These are phyloP conservation scores for Phyllosticta ampelicida DNA, from an alignment of 2,329 filamentous ascomycete species.

Conservation along the genomic window DNA sequence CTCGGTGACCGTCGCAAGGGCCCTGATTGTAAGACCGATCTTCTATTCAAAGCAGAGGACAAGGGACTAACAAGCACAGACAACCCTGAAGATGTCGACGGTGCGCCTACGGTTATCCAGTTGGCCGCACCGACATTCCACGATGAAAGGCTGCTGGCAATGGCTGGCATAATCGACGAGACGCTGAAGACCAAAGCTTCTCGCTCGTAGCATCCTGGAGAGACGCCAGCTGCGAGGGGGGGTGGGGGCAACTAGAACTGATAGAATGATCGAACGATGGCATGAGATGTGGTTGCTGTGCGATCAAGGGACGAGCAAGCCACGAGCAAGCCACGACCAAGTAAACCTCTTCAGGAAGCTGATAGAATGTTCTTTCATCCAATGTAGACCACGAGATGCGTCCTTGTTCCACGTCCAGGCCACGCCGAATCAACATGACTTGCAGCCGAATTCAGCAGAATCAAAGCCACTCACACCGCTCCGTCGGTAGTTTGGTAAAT, in stretches of 20 bases:
- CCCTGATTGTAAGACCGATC: constrained; percentile 22
- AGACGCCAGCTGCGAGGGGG: not conserved
- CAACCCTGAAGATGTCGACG: not conserved
- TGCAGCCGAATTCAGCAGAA: not conserved
- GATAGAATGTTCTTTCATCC: too few species aligned
- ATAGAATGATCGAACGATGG: too few species aligned
- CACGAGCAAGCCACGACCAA: too few species aligned
- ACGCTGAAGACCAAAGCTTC: constrained; percentile 5
- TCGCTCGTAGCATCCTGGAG: not conserved
- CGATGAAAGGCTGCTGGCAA: constrained; percentile 36
- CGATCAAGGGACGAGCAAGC: too few species aligned
- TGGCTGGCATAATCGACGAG: constrained; percentile 25
- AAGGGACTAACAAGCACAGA: not conserved
- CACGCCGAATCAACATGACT: not conserved
- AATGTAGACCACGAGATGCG: too few species aligned
- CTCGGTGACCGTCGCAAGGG: constrained; percentile 21
- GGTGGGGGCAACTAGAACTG: not conserved
- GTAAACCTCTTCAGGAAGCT: too few species aligned
- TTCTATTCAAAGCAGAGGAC: not conserved
- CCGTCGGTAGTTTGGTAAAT: not conserved
- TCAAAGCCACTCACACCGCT: not conserved
- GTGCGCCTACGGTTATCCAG: constrained; percentile 37
- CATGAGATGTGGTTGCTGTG: too few species aligned
- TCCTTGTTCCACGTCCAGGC: too few species aligned
- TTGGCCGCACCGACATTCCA: constrained; percentile 37